Percentiles rank a stretch among this genome's conserved stretches.
phyloP scores from a whole-genome alignment of 2,329 filamentous ascomycete species.

The Aspergillus unguis region DNA sequence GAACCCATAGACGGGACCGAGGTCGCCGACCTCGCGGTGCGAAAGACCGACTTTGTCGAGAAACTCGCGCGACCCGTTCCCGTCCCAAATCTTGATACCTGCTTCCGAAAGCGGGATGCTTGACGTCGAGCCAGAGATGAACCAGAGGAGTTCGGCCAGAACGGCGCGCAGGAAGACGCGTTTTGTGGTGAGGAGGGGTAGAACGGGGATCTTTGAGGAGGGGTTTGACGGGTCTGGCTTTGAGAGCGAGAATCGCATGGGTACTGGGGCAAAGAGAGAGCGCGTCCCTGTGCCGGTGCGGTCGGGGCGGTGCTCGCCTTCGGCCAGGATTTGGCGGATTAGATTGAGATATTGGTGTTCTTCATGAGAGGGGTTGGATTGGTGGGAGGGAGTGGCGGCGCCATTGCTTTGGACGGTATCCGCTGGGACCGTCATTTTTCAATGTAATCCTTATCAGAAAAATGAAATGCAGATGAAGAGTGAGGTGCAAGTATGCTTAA shows the following conservation, averaged over 20 bases:
- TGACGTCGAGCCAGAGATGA: constrained; percentile 79
- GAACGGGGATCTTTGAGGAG: constrained; percentile 55
- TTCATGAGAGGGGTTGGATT: constrained; percentile 58
- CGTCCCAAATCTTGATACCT: constrained; percentile 97
- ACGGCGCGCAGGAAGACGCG: constrained; percentile 91
- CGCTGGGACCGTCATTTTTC: constrained; percentile 4
- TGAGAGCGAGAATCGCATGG: constrained; percentile 82
- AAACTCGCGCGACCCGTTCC: constrained; percentile 86
- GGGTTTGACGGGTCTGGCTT: constrained; percentile 45
- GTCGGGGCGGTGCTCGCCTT: constrained; percentile 86
- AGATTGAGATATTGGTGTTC: constrained; percentile 93
- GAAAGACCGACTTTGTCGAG: constrained; percentile 80
- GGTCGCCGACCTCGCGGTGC: constrained; percentile 79
- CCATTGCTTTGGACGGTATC: constrained; percentile 13
- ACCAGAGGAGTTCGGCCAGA: constrained; percentile 92
- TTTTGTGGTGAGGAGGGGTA: constrained; percentile 95
- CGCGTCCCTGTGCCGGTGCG: constrained; percentile 90
- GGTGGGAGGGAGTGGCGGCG: constrained; percentile 9
- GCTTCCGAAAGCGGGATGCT: constrained; percentile 70
- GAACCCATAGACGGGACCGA: constrained; percentile 96
- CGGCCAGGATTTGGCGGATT: constrained; percentile 75
- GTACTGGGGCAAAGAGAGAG: constrained; percentile 81
- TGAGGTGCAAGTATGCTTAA: background rate
- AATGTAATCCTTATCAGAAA: background rate
- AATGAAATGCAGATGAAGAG: background rate